These are phyloP conservation scores for Ensete glaucum DNA, from an alignment of 176 grass and related monocot genomes.

Conservation along the genomic window DNA sequence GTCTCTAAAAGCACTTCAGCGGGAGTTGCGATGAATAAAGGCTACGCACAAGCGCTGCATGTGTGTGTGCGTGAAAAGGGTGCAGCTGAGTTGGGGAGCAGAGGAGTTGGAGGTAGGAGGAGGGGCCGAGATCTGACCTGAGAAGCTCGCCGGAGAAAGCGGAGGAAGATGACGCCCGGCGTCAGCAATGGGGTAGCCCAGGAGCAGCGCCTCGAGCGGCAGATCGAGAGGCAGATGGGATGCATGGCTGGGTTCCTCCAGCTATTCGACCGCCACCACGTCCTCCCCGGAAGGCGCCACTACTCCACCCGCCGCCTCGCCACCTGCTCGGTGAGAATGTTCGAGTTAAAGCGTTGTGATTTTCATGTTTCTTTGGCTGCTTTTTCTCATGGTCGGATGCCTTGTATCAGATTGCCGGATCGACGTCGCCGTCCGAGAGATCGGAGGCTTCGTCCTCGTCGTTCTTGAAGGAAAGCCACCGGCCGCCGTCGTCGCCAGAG, in stretches of 20 bases:
- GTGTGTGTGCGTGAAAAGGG: neutral
- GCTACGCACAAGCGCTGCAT: slow-evolving; percentile 4
- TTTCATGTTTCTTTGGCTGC: neutral
- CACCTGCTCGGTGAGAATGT: slow-evolving; percentile 3
- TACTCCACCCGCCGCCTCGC: slow-evolving; percentile 12
- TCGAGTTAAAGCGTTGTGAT: neutral
- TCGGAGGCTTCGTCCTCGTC: slow-evolving; percentile 47
- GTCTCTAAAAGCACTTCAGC: neutral
- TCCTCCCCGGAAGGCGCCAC: slow-evolving; percentile 5
- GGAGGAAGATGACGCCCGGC: neutral
- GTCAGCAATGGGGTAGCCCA: slow-evolving; percentile 25
- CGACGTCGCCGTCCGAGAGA: slow-evolving; percentile 71
- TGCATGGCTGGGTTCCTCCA: slow-evolving; percentile 84
- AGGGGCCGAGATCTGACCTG: neutral
- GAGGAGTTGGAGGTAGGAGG: neutral
- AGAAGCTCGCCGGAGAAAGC: neutral
- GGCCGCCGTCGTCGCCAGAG: slow-evolving; percentile 31
- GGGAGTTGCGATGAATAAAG: neutral
- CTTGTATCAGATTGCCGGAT: slow-evolving; percentile 35
- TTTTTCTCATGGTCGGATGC: neutral
- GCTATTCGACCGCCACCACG: slow-evolving; percentile 71
- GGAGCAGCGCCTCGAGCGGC: slow-evolving; percentile 44
- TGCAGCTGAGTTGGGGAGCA: no score
- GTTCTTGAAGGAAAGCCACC: slow-evolving; percentile 21
- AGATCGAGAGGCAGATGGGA: slow-evolving; percentile 47